phyloP scores from a whole-genome alignment of 257 asterid genomes.

The Penstemon davidsonii region DNA sequence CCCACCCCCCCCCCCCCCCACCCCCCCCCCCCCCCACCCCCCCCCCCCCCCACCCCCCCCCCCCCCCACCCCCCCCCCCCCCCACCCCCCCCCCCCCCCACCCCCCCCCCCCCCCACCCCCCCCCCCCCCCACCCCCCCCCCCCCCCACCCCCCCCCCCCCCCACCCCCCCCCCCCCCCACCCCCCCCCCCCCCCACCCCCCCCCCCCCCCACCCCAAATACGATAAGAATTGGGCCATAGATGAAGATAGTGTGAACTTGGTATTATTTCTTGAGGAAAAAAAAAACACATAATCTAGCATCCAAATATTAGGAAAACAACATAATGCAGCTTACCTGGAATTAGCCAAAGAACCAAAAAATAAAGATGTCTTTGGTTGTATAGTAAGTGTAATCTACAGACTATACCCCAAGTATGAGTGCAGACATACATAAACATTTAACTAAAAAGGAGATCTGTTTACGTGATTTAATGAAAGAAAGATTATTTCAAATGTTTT shows the following conservation, averaged over 20 bases:
- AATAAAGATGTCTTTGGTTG: not conserved
- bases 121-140: no score
- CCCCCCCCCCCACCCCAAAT: no score
- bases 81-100: no score
- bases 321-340: slow-evolving; percentile 12
- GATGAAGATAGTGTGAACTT: not conserved
- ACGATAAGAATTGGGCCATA: slow-evolving; percentile 10
- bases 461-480: not conserved
- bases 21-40: no score
- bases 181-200: no score
- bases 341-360: not conserved
- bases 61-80: no score
- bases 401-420: not conserved
- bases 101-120: no score
- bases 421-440: not conserved
- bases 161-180: no score
- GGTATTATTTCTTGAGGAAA: not conserved
- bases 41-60: no score
- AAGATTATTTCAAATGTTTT: not conserved
- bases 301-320: slow-evolving; percentile 6
- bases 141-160: no score
- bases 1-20: no score
- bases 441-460: not conserved
- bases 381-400: not conserved
- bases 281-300: slow-evolving; percentile 1